Base-by-base conservation (phyloP, 2,329 filamentous ascomycete genomes). In the Cladophialophora immunda region DNA sequence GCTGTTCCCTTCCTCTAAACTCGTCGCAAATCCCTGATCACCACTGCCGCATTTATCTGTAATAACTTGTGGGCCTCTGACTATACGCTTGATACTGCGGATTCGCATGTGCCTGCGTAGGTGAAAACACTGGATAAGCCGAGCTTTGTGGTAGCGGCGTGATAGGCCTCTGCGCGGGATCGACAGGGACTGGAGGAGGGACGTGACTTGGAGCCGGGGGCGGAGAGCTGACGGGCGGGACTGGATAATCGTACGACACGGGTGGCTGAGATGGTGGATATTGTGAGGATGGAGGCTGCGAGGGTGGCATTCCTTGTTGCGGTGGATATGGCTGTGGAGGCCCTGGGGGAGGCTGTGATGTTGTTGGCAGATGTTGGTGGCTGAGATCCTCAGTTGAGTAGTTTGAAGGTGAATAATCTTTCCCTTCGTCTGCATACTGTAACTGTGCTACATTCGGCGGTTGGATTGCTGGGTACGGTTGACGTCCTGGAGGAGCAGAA, bases 251-350 rank as follows among this genome's bases (percentile, higher is more conserved):
- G n/a, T 68, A 69, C 3, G 66, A 61, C 30, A 61, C 55, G 17
- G 64, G 65, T 53, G 66, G 58, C 41, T 64, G 65, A n/a, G 69
- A 47, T 25, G 61, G 57, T 32, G 68, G 93, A 95, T 73, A 98
- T 88, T 81, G 92, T 97, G 78, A 97, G 83, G 83, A 97, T 93
- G 80, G 92, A 92, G 82, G 93, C 92, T 93, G 97, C 97, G 45
- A 47, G 36, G 5, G 79, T 77, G 85, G 59, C 13, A 59, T 59
- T 9, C 45, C 45, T 50, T 50, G 45, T 22, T 65, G 66, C 32
- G 68, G 59, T 0, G 47, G 53, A 27, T 62, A 58, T 32, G 58
- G 34, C n/a, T 34, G 32, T 47, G 62, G 59, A 34, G 64, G 55
- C 62, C 56, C 27, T 17, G 58, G 27, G 45, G 60, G 56, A 55